Percentiles rank a stretch among this genome's conserved stretches.
Conservation (phyloP, 1,139 yeast species). For the Suhomyces ambrosiae region DNA sequence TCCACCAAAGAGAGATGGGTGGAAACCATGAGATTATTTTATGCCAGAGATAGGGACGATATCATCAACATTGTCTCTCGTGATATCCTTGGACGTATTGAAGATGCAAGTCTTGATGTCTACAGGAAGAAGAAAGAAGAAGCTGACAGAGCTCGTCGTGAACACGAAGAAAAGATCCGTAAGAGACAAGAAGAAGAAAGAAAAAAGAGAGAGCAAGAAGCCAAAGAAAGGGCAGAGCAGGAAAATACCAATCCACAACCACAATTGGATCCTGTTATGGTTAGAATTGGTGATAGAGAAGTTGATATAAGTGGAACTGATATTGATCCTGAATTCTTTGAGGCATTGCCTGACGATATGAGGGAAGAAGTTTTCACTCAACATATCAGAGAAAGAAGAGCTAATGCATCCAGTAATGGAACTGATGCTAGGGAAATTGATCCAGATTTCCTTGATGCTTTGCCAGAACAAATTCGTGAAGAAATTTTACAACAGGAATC, state of each 20-base stretch:
- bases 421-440: constrained; percentile 65
- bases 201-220: constrained; percentile 37
- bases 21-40: constrained; percentile 56
- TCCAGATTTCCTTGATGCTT: constrained; percentile 78
- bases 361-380: constrained; percentile 90
- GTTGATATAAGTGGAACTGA: constrained; percentile 90
- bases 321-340: constrained; percentile 87
- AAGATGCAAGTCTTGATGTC: constrained; percentile 46
- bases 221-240: constrained; percentile 35
- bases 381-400: constrained; percentile 70
- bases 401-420: constrained; percentile 51
- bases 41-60: constrained; percentile 38
- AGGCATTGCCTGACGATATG: constrained; percentile 91
- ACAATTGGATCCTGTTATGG: constrained; percentile 56
- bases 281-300: constrained; percentile 73
- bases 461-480: constrained; percentile 73
- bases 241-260: constrained; percentile 18
- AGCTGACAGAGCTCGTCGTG: constrained; percentile 26
- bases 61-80: constrained; percentile 50
- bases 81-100: constrained; percentile 53
- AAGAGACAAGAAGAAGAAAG: constrained; percentile 35
- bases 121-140: constrained; percentile 33
- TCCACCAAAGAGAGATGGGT: constrained; percentile 73
- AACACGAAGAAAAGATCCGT: constrained; percentile 33
- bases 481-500: constrained; percentile 75